Conservation (phyloP, 352 stramenopile genomes). For the Pythium insidiosum region DNA sequence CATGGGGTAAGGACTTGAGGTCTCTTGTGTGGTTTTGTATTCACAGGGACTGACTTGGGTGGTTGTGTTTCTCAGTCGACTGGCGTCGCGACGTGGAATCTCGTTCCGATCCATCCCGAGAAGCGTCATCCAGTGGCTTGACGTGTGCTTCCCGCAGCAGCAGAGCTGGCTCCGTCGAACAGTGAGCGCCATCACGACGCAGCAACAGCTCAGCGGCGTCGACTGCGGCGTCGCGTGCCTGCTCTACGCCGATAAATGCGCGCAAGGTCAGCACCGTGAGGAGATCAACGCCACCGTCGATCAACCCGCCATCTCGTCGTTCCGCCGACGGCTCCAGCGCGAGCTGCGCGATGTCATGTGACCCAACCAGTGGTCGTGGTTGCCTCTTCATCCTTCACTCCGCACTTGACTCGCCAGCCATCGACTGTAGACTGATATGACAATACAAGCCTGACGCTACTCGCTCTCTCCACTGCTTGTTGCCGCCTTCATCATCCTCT, state of each 20-base stretch:
- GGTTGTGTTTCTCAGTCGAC: conserved; percentile 16
- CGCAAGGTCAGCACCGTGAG: conserved; percentile 39
- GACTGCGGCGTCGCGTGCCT: conserved; percentile 86
- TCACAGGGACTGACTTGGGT: not conserved
- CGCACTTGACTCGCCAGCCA: too few relatives aligned
- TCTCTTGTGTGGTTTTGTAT: too few relatives aligned
- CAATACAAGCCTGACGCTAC: too few relatives aligned
- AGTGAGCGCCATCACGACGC: conserved; percentile 71
- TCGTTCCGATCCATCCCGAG: conserved; percentile 73
- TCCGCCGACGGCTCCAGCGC: conserved; percentile 41
- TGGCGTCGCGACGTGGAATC: conserved; percentile 46
- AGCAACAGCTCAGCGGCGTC: conserved; percentile 84
- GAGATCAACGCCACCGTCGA: conserved; percentile 57
- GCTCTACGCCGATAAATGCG: conserved; percentile 84
- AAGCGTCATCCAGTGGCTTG: conserved; percentile 77
- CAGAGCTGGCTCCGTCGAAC: conserved; percentile 43
- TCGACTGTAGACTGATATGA: too few relatives aligned
- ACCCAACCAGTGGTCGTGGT: too few relatives aligned
- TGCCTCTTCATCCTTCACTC: too few relatives aligned
- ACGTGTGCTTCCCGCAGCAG: conserved; percentile 62
- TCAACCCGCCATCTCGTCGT: conserved; percentile 65
- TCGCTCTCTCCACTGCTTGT: too few relatives aligned
- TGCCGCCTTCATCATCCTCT: too few relatives aligned
- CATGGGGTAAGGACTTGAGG: conserved; percentile 50
- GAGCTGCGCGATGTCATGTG: conserved; percentile 17